phyloP scores from a whole-genome alignment of 768 basidiomycete genomes.

The Suillus fuscotomentosus region DNA sequence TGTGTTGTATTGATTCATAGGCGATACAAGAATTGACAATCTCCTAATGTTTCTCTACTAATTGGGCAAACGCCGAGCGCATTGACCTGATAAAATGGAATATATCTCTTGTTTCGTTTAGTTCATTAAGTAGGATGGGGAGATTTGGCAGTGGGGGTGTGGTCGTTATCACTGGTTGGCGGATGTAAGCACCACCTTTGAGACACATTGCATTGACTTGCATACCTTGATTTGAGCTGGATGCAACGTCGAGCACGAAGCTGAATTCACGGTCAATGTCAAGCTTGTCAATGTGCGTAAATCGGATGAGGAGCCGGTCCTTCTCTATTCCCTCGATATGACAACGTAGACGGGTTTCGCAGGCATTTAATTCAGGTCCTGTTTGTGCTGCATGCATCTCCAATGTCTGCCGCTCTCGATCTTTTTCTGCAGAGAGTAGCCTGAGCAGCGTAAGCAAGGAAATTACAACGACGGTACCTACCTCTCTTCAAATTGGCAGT shows the following conservation, averaged over 20 bases:
- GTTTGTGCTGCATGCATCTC: constrained; percentile 50
- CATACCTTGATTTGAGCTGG: constrained; percentile 63
- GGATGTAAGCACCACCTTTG: too few species aligned
- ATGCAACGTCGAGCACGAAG: constrained; percentile 74
- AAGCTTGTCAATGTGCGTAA: constrained; percentile 59
- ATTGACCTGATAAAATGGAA: constrained; percentile 69
- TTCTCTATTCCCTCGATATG: constrained; percentile 76
- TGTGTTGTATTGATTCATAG: background rate
- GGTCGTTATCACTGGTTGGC: constrained; percentile 67
- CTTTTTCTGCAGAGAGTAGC: constrained; percentile 49
- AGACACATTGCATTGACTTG: background rate
- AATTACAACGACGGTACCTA: constrained; percentile 27
- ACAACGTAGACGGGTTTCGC: constrained; percentile 59
- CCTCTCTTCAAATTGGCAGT: constrained; percentile 66
- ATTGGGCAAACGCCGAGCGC: constrained; percentile 50
- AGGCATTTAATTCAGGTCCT: constrained; percentile 53
- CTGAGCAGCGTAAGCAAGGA: background rate
- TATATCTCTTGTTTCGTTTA: constrained; percentile 71
- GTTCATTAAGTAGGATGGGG: constrained; percentile 62
- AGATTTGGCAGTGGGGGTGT: constrained; percentile 69
- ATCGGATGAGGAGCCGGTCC: constrained; percentile 72
- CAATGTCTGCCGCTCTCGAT: constrained; percentile 59
- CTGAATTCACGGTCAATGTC: constrained; percentile 65
- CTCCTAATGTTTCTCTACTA: constrained; percentile 11
- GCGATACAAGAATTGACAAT: background rate